Evolutionary conservation across 169 alveolate species (phyloP), one percentile per base, ranked within the genome.

Genomic region (Plasmodium billcollinsi): DNA sequence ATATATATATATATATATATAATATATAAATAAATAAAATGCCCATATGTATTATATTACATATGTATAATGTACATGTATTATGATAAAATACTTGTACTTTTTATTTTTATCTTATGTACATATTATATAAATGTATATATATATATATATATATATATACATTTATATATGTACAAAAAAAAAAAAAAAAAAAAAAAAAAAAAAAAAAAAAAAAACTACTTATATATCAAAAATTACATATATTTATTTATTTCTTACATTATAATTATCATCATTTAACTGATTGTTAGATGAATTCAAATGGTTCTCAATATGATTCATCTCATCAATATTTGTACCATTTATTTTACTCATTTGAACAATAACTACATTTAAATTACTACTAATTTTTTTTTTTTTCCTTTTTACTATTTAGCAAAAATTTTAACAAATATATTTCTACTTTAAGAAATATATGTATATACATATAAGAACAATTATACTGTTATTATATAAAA

Each of bases 261-360:
- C 62, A n/a, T 72, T 72, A 54, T 74, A 54, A 21, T 58, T 67
- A 9, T 75, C 75, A 21, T 58, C 49, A 15, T 33, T 15, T 56
- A 67, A 75, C 24, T 47, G 49, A 24, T 18, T 9, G 8, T 70
- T 70, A 6, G 26, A 70, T 47, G 63, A 70, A 70, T 47, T 75
- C 26, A 39, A 9, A 21, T 86, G 50, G 12, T 18, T n/a, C 56
- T 86, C 61, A 58, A 14, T 56, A 56, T 33, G 69, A 49, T 24
- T 86, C 54, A 47, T 86, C 14, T 70, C 88, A 59, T 86, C 67
- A 86, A 67, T 26, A 66, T 70, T 54, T 74, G 80, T 39, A 66
- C 88, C 88, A 86, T 86, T 86, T 74, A 74, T 69, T 74, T 86
- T 86, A 70, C 66, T 69, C 74, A 65, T 86, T 21, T 54, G 80